These are phyloP conservation scores for Colletotrichum scovillei DNA, from an alignment of 2,329 filamentous ascomycete genomes.

Conservation along the genomic window DNA sequence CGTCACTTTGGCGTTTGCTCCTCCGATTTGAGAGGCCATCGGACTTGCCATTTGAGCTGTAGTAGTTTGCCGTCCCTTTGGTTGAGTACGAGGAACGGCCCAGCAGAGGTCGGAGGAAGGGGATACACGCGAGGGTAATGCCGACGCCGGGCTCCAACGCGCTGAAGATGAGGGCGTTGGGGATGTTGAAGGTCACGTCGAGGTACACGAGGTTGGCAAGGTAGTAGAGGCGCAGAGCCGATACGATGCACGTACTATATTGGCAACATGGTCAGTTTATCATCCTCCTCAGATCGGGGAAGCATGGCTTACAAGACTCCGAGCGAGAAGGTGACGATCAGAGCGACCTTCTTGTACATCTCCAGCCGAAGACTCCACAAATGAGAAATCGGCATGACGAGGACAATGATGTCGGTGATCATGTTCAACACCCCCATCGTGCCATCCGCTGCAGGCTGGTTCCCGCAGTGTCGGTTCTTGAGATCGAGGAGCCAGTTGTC, in stretches of 20 bases:
- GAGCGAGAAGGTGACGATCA: slow-evolving; percentile 46
- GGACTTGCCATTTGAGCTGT: slow-evolving; percentile 4
- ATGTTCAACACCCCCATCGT: slow-evolving; percentile 42
- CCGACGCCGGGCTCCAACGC: slow-evolving; percentile 52
- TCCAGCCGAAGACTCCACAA: slow-evolving; percentile 43
- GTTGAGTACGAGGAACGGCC: slow-evolving; percentile 36
- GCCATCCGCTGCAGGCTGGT: slow-evolving; percentile 42
- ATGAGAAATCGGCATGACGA: slow-evolving; percentile 40
- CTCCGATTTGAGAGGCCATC: neutral
- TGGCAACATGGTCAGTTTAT: neutral
- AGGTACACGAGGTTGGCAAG: slow-evolving; percentile 46
- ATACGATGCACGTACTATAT: slow-evolving; percentile 48
- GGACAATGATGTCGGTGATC: slow-evolving; percentile 41
- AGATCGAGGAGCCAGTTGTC: slow-evolving; percentile 46
- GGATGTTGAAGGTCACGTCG: slow-evolving; percentile 48
- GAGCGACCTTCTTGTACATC: slow-evolving; percentile 43
- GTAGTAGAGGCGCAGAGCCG: slow-evolving; percentile 46
- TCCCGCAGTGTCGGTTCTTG: slow-evolving; percentile 39
- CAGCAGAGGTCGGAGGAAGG: slow-evolving; percentile 53
- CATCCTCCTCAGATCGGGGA: no score
- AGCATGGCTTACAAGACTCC: slow-evolving; percentile 45
- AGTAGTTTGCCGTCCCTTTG: slow-evolving; percentile 28
- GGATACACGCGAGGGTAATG: slow-evolving; percentile 52
- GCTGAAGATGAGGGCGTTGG: slow-evolving; percentile 48
- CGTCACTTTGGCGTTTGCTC: neutral